A percentile compares a stretch with the other conserved stretches of the same genome.
Evolutionary conservation across 2,329 filamentous ascomycete species (phyloP).

Genomic region (Aulographum hederae): DNA sequence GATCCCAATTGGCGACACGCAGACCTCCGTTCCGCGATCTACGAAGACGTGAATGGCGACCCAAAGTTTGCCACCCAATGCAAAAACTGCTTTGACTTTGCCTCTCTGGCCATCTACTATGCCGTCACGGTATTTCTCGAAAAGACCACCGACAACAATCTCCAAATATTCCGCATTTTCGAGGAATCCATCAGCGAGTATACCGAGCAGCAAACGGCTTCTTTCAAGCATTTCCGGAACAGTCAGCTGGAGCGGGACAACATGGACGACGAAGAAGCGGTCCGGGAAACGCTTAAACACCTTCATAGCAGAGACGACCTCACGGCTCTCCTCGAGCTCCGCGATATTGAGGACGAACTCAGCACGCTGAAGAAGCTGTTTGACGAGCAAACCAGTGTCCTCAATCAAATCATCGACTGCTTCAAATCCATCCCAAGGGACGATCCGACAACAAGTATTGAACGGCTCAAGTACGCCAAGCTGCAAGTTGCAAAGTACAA

Average conservation of each 20-base stretch:
- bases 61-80: conserved; percentile 34
- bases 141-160: conserved; percentile 32
- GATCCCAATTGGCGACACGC: conserved; percentile 22
- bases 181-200: conserved; percentile 49
- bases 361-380: conserved; percentile 38
- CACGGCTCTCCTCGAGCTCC: conserved; percentile 41
- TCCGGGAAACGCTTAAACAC: conserved; percentile 23
- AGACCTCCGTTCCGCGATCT: conserved; percentile 44
- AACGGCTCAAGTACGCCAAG: conserved; percentile 26
- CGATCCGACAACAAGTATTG: background rate
- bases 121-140: conserved; percentile 44
- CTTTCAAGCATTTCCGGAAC: conserved; percentile 42
- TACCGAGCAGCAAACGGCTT: conserved; percentile 44
- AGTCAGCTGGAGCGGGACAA: conserved; percentile 27
- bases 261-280: conserved; percentile 7
- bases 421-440: conserved; percentile 5
- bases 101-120: conserved; percentile 42
- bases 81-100: conserved; percentile 42
- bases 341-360: conserved; percentile 47
- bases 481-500: conserved; percentile 36
- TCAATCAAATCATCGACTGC: conserved; percentile 21
- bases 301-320: conserved; percentile 42
- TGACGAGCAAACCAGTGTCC: conserved; percentile 33
- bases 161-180: conserved; percentile 47
- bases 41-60: conserved; percentile 49